Evolutionary conservation across 140 eudicot genomes (phyloP).

Genomic region (Flaveria floridana): DNA sequence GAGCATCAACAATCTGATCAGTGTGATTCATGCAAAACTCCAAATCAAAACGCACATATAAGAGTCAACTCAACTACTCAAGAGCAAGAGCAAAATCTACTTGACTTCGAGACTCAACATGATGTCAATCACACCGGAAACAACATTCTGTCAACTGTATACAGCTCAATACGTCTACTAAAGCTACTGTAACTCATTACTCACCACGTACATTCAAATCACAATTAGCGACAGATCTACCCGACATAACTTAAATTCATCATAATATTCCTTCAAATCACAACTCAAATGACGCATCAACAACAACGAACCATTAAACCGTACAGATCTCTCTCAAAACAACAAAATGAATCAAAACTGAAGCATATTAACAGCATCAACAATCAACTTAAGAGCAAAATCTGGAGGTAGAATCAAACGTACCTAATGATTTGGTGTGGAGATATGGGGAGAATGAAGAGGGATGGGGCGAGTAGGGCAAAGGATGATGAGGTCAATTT

Average conservation of each 20-base stretch:
- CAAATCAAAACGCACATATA: neutral
- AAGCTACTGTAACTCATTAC: too few relatives aligned
- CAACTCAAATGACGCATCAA: too few relatives aligned
- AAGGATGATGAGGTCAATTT: neutral
- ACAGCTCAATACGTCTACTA: too few relatives aligned
- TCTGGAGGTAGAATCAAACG: neutral
- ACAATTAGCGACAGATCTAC: neutral
- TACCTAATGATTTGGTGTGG: neutral
- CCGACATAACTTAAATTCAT: neutral
- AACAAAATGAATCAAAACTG: neutral
- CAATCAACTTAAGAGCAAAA: neutral
- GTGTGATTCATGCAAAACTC: neutral
- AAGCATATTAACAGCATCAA: neutral
- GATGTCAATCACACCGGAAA: too few relatives aligned
- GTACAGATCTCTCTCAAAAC: neutral
- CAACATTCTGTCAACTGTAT: too few relatives aligned
- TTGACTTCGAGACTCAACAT: too few relatives aligned
- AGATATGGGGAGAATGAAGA: neutral
- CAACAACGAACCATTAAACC: neutral
- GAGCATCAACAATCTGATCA: neutral
- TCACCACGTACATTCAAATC: too few relatives aligned
- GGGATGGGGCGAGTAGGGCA: slow-evolving; percentile 11
- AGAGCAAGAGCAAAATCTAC: neutral
- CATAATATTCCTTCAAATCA: neutral
- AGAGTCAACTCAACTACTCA: neutral